Conservation (phyloP, 176 grass and related monocot genomes). For the Miscanthus lutarioriparius region DNA sequence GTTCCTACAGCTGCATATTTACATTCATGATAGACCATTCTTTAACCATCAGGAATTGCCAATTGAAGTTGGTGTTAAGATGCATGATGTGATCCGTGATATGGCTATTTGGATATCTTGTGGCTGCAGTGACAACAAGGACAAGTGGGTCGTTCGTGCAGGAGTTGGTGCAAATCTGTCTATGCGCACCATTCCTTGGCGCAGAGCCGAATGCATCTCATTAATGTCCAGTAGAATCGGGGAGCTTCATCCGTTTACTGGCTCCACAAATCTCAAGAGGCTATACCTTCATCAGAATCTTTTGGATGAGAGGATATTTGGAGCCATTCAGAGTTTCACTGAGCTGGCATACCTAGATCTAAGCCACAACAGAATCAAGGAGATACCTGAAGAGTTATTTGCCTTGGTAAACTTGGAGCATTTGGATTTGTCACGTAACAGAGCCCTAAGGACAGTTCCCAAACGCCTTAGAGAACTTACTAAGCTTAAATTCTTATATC, state of each 20-base stretch:
- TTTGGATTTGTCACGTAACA: background rate
- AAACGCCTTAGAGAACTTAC: background rate
- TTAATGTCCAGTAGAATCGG: background rate
- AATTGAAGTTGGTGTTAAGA: background rate
- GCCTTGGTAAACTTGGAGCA: background rate
- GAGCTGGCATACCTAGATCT: no score
- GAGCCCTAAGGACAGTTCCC: background rate
- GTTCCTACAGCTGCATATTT: no score
- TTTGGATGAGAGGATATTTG: background rate
- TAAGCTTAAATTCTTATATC: background rate
- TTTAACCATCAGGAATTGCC: background rate
- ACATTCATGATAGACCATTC: no score
- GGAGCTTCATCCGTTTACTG: background rate
- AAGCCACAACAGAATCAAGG: no score
- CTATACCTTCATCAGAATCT: background rate
- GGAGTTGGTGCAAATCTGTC: background rate
- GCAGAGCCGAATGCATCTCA: no score
- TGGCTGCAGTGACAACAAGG: background rate
- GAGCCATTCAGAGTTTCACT: background rate
- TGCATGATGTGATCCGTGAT: conserved; percentile 18
- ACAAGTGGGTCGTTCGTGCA: conserved; percentile 5
- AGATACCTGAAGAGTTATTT: no score
- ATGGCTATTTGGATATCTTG: conserved; percentile 2
- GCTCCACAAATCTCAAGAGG: background rate
- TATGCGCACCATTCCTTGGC: background rate